These are phyloP conservation scores for Termitomyces heimii DNA, from an alignment of 768 basidiomycete species.

Conservation along the genomic window DNA sequence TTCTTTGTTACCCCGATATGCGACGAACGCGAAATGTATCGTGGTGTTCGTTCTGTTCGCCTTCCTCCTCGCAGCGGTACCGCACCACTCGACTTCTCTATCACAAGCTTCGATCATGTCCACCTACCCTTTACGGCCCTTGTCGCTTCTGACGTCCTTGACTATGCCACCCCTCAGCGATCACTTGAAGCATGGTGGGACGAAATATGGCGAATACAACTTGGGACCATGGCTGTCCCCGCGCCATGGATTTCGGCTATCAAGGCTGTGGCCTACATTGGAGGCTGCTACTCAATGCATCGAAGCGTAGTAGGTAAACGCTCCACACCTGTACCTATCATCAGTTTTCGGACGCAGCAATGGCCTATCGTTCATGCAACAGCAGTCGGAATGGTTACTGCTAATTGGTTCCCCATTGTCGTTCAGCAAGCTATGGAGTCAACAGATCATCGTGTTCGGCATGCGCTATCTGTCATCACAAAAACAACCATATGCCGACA, in stretches of 20 bases:
- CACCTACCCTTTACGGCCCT: constrained; percentile 44
- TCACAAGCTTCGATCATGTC: constrained; percentile 51
- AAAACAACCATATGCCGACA: constrained; percentile 54
- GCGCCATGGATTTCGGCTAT: constrained; percentile 46
- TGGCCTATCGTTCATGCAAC: constrained; percentile 50
- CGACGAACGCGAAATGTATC: constrained; percentile 46
- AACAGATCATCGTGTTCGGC: constrained; percentile 41
- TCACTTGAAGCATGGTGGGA: constrained; percentile 49
- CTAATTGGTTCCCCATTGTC: constrained; percentile 36
- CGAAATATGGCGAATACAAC: constrained; percentile 47
- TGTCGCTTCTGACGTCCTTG: constrained; percentile 37
- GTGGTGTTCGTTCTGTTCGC: constrained; percentile 43
- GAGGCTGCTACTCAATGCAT: constrained; percentile 52
- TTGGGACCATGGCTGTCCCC: constrained; percentile 48
- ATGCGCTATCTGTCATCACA: constrained; percentile 48
- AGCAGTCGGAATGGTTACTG: constrained; percentile 46
- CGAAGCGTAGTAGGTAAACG: constrained; percentile 42
- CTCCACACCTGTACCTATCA: constrained; percentile 40
- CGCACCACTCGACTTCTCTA: constrained; percentile 48
- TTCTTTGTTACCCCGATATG: constrained; percentile 54
- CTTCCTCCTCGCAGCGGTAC: constrained; percentile 49
- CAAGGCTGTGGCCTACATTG: constrained; percentile 48
- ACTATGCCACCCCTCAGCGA: constrained; percentile 31
- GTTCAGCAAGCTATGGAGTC: constrained; percentile 31
- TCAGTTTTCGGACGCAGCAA: constrained; percentile 61